Percentiles rank a stretch among this genome's conserved stretches.
phyloP scores from a whole-genome alignment of 257 asterid species.

The Avicennia marina region DNA sequence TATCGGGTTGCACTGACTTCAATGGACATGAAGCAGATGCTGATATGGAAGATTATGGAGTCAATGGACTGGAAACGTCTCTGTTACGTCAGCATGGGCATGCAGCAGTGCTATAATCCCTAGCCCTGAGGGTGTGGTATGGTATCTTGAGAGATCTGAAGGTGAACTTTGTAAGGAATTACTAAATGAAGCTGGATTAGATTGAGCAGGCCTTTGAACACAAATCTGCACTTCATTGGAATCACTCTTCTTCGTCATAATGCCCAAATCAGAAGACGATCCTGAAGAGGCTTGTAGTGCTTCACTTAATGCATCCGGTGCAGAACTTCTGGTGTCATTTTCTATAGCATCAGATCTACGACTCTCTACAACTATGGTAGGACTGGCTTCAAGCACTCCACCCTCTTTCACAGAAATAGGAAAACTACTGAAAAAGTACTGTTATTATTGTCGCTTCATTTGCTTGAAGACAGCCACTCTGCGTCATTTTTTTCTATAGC shows the following conservation, averaged over 20 bases:
- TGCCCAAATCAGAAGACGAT: too few species aligned
- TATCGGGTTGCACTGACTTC: constrained; percentile 17
- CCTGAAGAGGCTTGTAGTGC: not conserved
- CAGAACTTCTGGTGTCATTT: constrained; percentile 12
- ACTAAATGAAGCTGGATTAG: too few species aligned
- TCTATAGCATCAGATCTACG: constrained; percentile 13
- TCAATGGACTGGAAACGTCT: constrained; percentile 18
- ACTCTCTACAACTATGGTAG: constrained; percentile 15
- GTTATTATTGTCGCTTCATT: constrained; percentile 12
- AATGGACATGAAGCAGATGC: constrained; percentile 21
- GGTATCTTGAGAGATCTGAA: constrained; percentile 39
- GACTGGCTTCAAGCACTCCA: constrained; percentile 8
- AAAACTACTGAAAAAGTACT: constrained; percentile 1
- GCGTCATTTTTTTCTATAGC: not conserved
- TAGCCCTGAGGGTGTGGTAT: constrained; percentile 36
- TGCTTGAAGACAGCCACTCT: constrained; percentile 12
- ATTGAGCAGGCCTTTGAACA: constrained; percentile 32
- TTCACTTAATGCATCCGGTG: constrained; percentile 1
- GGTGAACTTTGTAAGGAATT: too few species aligned
- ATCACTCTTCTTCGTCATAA: constrained; percentile 18
- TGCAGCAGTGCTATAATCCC: constrained; percentile 70
- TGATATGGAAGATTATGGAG: constrained; percentile 26
- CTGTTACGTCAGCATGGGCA: constrained; percentile 34
- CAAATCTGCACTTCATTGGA: constrained; percentile 25
- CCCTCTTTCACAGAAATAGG: not conserved